phyloP scores from a whole-genome alignment of 371 early-diverging fungal species.

The Zopfochytrium polystomum region DNA sequence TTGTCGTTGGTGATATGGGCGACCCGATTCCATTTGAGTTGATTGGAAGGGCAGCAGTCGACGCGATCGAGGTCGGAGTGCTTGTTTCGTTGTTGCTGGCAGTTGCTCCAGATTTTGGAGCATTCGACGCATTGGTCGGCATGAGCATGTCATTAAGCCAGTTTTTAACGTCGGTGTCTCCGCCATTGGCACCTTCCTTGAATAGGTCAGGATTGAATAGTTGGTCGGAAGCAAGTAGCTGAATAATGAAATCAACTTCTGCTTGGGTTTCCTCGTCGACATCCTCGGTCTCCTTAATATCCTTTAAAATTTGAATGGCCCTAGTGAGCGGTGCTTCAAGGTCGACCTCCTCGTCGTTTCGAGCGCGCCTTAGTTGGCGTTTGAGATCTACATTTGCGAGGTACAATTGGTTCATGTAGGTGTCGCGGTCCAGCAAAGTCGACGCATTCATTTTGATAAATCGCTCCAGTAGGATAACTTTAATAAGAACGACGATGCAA shows the following conservation, averaged over 20 bases:
- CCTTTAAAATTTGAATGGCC: conserved; percentile 40
- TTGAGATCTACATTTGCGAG: conserved; percentile 47
- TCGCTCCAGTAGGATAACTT: conserved; percentile 34
- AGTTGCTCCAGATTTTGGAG: not conserved
- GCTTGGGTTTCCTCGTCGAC: conserved; percentile 23
- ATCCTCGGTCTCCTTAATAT: conserved; percentile 32
- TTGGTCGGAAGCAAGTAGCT: conserved; percentile 43
- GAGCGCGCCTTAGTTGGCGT: conserved; percentile 35
- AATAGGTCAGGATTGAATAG: conserved; percentile 42
- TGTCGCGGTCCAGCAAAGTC: conserved; percentile 43
- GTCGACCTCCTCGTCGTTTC: conserved; percentile 36
- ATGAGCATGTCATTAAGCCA: conserved; percentile 44
- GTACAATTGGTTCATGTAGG: conserved; percentile 36
- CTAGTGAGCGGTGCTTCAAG: conserved; percentile 47
- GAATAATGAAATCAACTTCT: conserved; percentile 40
- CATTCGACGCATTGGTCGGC: not conserved
- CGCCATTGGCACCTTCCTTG: conserved; percentile 30
- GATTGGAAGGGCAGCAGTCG: too few relatives aligned
- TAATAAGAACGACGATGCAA: conserved; percentile 18
- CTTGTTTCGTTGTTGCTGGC: too few relatives aligned
- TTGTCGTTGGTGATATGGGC: too few relatives aligned
- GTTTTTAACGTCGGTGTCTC: conserved; percentile 48
- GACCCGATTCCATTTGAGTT: too few relatives aligned
- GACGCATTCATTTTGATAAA: conserved; percentile 44
- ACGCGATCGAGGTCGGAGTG: too few relatives aligned